phyloP scores from a whole-genome alignment of 2,329 filamentous ascomycete genomes.

The Dothistroma pini region DNA sequence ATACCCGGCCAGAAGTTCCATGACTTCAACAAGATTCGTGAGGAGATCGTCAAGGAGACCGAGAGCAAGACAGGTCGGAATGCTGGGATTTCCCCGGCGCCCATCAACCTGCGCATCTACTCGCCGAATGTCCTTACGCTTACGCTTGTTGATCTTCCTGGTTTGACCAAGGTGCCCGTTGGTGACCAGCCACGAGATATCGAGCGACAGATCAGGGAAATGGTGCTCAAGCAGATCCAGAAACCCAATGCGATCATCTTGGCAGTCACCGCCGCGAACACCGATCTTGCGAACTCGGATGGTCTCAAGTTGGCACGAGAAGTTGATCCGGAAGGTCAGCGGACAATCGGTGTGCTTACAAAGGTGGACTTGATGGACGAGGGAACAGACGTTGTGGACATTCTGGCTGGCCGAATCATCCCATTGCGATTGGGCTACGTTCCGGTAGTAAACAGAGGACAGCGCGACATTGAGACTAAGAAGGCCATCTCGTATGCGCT shows the following conservation, averaged over 20 bases:
- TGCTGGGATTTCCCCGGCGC: constrained; percentile 90
- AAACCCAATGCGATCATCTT: constrained; percentile 98
- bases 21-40: constrained; percentile 97
- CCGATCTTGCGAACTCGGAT: constrained; percentile 97
- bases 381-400: constrained; percentile 96
- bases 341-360: constrained; percentile 96
- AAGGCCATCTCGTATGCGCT: constrained; percentile 87
- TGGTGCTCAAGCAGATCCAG: constrained; percentile 98
- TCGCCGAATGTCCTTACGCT: constrained; percentile 96
- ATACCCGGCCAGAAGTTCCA: constrained; percentile 96
- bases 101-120: constrained; percentile 98
- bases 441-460: constrained; percentile 94
- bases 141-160: constrained; percentile 92
- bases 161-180: constrained; percentile 93
- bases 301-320: constrained; percentile 93
- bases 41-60: constrained; percentile 95
- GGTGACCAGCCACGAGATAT: constrained; percentile 97
- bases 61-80: constrained; percentile 95
- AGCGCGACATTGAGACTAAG: constrained; percentile 98
- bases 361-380: constrained; percentile 99
- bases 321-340: constrained; percentile 94
- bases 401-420: constrained; percentile 95
- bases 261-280: constrained; percentile 93
- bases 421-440: constrained; percentile 92
- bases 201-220: constrained; percentile 92